Conservation (phyloP, 2,329 filamentous ascomycete genomes). For the Fonsecaea multimorphosa region DNA sequence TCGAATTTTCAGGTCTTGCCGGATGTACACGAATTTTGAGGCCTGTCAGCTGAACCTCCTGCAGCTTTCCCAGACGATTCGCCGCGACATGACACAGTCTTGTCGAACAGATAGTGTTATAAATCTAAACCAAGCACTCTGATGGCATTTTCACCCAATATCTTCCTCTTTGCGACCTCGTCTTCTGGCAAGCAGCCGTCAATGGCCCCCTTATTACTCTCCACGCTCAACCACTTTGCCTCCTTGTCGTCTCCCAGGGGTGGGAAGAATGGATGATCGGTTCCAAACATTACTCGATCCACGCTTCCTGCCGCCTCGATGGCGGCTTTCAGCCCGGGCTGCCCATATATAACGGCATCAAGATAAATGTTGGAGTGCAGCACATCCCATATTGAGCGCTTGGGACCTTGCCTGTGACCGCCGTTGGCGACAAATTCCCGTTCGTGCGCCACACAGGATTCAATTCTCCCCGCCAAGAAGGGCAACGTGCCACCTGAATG, state of each 20-base stretch:
- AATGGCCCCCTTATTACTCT: slow-evolving; percentile 55
- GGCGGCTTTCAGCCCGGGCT: slow-evolving; percentile 71
- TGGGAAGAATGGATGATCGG: slow-evolving; percentile 55
- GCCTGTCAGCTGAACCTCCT: not conserved
- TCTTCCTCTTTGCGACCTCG: slow-evolving; percentile 43
- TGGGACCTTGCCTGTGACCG: slow-evolving; percentile 64
- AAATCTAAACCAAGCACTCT: slow-evolving; percentile 49
- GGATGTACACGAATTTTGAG: slow-evolving; percentile 2
- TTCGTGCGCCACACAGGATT: slow-evolving; percentile 86
- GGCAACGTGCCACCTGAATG: slow-evolving; percentile 89
- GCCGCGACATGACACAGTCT: not conserved
- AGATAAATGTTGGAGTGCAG: slow-evolving; percentile 80
- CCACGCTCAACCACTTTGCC: slow-evolving; percentile 54
- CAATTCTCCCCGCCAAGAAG: slow-evolving; percentile 85
- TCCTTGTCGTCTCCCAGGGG: slow-evolving; percentile 44
- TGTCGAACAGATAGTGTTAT: slow-evolving; percentile 8
- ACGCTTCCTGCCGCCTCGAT: slow-evolving; percentile 68
- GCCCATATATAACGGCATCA: slow-evolving; percentile 68
- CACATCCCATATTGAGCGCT: slow-evolving; percentile 67
- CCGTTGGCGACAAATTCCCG: slow-evolving; percentile 72
- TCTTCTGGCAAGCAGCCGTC: slow-evolving; percentile 45
- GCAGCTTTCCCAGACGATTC: too few species aligned
- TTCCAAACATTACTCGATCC: slow-evolving; percentile 51
- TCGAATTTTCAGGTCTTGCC: not conserved
- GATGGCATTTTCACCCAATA: slow-evolving; percentile 54